Evolutionary conservation across 257 asterid genomes (phyloP).

Genomic region (Thymus quinquecostatus): DNA sequence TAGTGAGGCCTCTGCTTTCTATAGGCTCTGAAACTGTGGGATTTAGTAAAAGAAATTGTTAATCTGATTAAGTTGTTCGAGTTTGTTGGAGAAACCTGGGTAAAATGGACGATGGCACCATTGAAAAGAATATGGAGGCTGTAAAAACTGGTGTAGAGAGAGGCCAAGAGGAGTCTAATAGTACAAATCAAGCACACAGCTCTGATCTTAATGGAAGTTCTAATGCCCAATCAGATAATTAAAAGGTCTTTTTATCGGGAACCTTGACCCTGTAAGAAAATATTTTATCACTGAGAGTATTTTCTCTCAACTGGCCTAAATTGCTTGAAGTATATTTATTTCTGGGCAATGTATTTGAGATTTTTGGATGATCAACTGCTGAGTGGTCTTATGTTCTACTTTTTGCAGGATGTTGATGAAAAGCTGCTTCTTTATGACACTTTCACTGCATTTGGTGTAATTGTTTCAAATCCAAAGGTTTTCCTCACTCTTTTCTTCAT

Average conservation of each 20-base stretch:
- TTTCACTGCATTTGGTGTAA: slow-evolving; percentile 94
- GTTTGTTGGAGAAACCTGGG: slow-evolving; percentile 34
- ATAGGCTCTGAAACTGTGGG: slow-evolving; percentile 30
- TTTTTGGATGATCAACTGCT: slow-evolving; percentile 1
- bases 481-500: slow-evolving; percentile 6
- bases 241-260: slow-evolving; percentile 92
- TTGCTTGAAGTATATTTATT: background rate
- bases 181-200: slow-evolving; percentile 21
- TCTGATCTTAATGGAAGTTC: slow-evolving; percentile 29
- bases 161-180: slow-evolving; percentile 28
- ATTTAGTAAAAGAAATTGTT: slow-evolving; percentile 28
- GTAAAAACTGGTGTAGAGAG: slow-evolving; percentile 38
- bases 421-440: slow-evolving; percentile 94
- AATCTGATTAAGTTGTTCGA: slow-evolving; percentile 24
- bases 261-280: slow-evolving; percentile 92
- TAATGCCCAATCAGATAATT: slow-evolving; percentile 25
- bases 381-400: slow-evolving; percentile 14
- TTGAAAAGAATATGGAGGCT: slow-evolving; percentile 31
- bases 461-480: slow-evolving; percentile 95
- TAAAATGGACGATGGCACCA: slow-evolving; percentile 58
- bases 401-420: slow-evolving; percentile 94
- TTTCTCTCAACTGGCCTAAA: slow-evolving; percentile 12
- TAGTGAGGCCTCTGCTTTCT: slow-evolving; percentile 8
- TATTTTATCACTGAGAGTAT: background rate
- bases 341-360: background rate